phyloP scores from a whole-genome alignment of 345 rosid species.

The Anacardium occidentale region DNA sequence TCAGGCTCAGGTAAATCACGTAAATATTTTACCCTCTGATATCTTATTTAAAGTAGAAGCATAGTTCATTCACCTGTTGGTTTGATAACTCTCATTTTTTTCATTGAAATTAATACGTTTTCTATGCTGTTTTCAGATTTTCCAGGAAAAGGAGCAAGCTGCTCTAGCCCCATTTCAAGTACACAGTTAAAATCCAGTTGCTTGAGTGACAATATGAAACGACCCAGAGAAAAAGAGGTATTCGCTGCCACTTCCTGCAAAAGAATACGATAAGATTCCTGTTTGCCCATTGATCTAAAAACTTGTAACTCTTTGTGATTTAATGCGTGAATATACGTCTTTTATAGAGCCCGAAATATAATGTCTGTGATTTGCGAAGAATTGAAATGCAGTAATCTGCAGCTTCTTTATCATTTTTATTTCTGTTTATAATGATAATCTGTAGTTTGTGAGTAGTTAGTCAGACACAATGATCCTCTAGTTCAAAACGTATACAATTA shows the following conservation, averaged over 20 bases:
- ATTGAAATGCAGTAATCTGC: background rate
- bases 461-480: too few relatives aligned
- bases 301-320: background rate
- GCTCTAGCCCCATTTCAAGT: background rate
- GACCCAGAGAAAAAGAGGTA: constrained; percentile 52
- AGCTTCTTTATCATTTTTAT: too few relatives aligned
- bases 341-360: background rate
- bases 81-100: background rate
- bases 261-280: constrained; percentile 37
- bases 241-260: constrained; percentile 44
- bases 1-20: constrained; percentile 26
- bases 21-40: background rate
- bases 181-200: constrained; percentile 36
- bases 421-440: too few relatives aligned
- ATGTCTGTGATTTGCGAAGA: background rate
- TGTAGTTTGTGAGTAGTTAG: too few relatives aligned
- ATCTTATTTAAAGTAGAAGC: background rate
- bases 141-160: constrained; percentile 6
- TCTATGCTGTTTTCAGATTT: constrained; percentile 10
- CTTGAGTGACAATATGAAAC: constrained; percentile 34
- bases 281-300: too few relatives aligned
- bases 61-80: too few relatives aligned
- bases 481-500: background rate
- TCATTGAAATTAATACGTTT: background rate
- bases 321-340: background rate